Base-by-base conservation (phyloP, 768 basidiomycete species). In the Antrodiella citrinella region DNA sequence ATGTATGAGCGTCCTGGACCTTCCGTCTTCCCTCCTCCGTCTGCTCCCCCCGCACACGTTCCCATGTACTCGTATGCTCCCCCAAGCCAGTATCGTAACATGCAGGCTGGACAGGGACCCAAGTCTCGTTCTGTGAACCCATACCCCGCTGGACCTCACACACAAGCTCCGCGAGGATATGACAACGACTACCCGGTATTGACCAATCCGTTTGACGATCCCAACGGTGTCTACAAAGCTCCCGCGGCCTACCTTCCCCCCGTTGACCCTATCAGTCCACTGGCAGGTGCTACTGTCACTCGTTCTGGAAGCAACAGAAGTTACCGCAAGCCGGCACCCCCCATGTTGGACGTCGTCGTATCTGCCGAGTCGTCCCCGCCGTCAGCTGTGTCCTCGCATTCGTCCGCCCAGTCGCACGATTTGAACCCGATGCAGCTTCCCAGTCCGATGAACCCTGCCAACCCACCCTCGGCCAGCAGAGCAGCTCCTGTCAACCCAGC, bases 321-420 rank as follows among this genome's bases (percentile, higher is more conserved):
- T 7, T 35, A 35, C 30, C 59, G 57, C 54, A 61, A 58, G 56
- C 55, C 54, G 15, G 54, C 57, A 13, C 59, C 59, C 23, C 52
- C 54, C 21, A 46, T 55, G 50, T 47, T 46, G 46, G 44, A 49
- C 44, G 23, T 39, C 47, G 26, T 58, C 51, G 51, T 55, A 49
- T 19, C 44, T 49, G 42, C 45, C 55, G n/a, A 51, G 44, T 20
- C 47, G 41, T 19, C 24, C 24, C 39, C 15, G n/a, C 26, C 24
- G 41, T 49, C 26, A 39, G 47, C 26, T 13, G 30, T 7, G 30
- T 15, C 7, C 30, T 35, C 30, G 52, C 24, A 54, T 54, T 3
- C 26, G n/a, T 58, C 57, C 12, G 47, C 51, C 39, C 38, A 45
- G 18, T 57, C 57, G 23, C 44, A 55, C 26, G 46, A 25, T 38